These are phyloP conservation scores for Physocladia obscura DNA, from an alignment of 192 early-diverging fungal genomes.

Conservation along the genomic window DNA sequence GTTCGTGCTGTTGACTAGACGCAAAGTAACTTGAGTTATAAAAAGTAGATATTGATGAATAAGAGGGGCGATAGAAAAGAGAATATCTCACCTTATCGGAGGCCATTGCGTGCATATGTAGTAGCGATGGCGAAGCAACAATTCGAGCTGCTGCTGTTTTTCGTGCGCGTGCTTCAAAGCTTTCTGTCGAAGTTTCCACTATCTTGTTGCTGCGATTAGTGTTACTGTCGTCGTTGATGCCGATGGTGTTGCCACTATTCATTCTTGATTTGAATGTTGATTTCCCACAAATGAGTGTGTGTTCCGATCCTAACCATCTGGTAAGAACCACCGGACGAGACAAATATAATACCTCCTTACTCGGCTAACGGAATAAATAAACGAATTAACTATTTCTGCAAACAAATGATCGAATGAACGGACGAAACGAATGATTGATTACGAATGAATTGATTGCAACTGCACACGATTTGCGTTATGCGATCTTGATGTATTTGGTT, in stretches of 20 bases:
- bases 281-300: neutral
- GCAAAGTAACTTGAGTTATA: too few relatives aligned
- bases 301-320: neutral
- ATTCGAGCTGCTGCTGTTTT: neutral
- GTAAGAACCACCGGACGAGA: neutral
- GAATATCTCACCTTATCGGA: neutral
- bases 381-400: too few relatives aligned
- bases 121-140: neutral
- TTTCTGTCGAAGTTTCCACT: neutral
- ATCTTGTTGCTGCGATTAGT: neutral
- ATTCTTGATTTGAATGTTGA: neutral
- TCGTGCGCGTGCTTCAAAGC: neutral
- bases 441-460: too few relatives aligned
- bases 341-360: too few relatives aligned
- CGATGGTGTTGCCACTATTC: neutral
- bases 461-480: neutral
- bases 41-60: too few relatives aligned
- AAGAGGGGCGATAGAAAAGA: too few relatives aligned
- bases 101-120: constrained; percentile 9
- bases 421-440: too few relatives aligned
- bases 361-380: too few relatives aligned
- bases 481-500: neutral
- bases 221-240: neutral
- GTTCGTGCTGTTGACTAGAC: constrained; percentile 4
- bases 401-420: too few relatives aligned